Base-by-base conservation (phyloP, 768 basidiomycete genomes). In the Auricularia heimuer region DNA sequence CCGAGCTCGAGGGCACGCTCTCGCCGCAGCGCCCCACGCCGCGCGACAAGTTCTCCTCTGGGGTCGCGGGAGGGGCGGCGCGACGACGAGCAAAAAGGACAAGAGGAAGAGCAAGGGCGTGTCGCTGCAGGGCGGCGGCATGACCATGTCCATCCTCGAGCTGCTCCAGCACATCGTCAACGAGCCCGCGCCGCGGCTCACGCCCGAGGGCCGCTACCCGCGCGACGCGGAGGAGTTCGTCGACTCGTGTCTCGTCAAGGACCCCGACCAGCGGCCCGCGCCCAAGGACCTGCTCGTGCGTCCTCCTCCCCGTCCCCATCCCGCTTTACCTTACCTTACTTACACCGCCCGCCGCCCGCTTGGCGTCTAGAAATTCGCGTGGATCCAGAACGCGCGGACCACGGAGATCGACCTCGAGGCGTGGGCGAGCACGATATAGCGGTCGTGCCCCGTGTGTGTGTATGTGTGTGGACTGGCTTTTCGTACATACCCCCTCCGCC, bases 91-190 rank as follows among this genome's bases (percentile, higher is more conserved):
- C 8, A 89, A 89, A 80, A 86, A 88, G 75, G 89, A 90, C 69
- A 89, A 88, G 76, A 79, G 89, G 71, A 93, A 92, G 83, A 92
- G 89, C 73, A 90, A 86, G 70, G 96, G 96, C 61, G 96, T 98
- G 64, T 91, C 88, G 69, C 77, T 97, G 68, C 93, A 95, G 73
- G 96, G 96, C 44, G 92, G 93, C 1, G 91, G 90, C 36, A 94
- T 93, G 89, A 97, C 94, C 69, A 98, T 99, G 95, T 92, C 89
- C 71, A 98, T 99, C 75, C 77, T 99, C 69, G 97, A 99, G 77
- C 75, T 99, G 63, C 78, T 99, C 67, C 97, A 98, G 73, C 94
- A 98, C 73, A 98, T 99, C 70, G 97, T 99, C 63, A 98, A 98
- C 72, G 97, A 98, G 77, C 94, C 96, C 65, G 96, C 97, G 34